Base-by-base conservation (phyloP, 371 early-diverging fungal species). In the Syncephalastrum sp. region DNA sequence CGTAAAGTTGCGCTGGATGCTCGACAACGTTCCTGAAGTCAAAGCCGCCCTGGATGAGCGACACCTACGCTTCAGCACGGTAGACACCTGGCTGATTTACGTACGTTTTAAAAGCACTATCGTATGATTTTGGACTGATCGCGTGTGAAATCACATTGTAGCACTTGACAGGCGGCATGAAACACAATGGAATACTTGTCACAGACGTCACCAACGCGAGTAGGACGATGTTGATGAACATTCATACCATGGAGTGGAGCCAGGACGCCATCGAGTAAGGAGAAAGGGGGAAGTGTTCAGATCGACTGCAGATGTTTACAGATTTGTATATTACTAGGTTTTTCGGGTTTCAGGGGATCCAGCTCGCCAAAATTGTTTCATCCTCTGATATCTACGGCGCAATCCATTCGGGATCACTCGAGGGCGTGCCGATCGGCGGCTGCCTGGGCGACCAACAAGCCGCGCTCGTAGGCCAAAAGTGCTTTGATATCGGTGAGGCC, bases 401-500 rank as follows among this genome's bases (percentile, higher is more conserved):
- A 19, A 63, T 94, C 53, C 62, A 56, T 12, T 54, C 62, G 8
- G 87, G 87, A 5, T 68, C 89, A 0, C 76, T 86, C 15, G 59
- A 67, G 64, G 91, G 88, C 42, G 64, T 91, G 5, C 89, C 91
- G 2, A 84, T 95, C 19, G 69, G 91, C 13, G 95, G 93, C 8
- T 90, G 91, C 63, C 72, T 98, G 24, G 98, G 98, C 33, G 98
- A 98, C 76, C 98, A 98, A 67, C 98, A 98, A 65, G 93, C 96
- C 15, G 97, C 98, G 2, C 75, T 96, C 42, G 95, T 98, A 19
- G 98, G 98, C 5, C 98, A 97, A 67, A 83, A 87, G 56, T 97
- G 98, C 73, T 91, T 95, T 66, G 51, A 50, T 4, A 54, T 52
- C 1, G 77, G 77, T 4, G 77, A 76, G 13, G 91, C 92, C 56